phyloP scores from a whole-genome alignment of 129 eudicot genomes.

The Arctium minus region DNA sequence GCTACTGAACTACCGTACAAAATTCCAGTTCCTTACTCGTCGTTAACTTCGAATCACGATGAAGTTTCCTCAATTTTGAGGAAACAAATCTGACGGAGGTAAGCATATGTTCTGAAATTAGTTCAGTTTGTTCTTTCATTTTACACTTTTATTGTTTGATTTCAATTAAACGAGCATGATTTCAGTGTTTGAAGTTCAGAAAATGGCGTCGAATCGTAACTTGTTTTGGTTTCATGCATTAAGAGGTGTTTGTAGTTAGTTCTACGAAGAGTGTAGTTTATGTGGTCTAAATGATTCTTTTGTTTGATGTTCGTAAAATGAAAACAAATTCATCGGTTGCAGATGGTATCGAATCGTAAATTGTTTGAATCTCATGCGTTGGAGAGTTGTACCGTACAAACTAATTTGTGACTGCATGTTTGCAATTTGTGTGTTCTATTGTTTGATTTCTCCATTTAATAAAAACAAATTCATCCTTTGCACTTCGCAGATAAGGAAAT shows the following conservation, averaged over 20 bases:
- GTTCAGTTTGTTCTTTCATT: background rate
- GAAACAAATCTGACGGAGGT: background rate
- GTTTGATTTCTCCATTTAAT: background rate
- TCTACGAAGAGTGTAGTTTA: background rate
- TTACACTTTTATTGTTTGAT: background rate
- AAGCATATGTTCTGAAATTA: background rate
- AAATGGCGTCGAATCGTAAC: background rate
- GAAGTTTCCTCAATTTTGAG: background rate
- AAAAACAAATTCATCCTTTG: background rate
- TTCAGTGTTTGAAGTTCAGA: background rate
- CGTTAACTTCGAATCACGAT: background rate
- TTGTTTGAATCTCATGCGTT: background rate
- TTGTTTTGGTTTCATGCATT: background rate
- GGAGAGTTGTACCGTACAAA: background rate
- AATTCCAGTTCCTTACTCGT: background rate
- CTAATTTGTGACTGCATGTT: background rate
- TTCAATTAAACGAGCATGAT: background rate
- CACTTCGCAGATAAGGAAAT: background rate
- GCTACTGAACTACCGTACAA: slow-evolving; percentile 12
- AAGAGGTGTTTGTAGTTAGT: background rate
- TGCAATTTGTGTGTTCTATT: background rate
- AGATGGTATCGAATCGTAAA: background rate
- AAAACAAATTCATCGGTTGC: background rate
- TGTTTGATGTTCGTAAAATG: background rate
- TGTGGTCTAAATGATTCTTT: background rate